Percentiles rank a stretch among this genome's conserved stretches.
These are phyloP conservation scores for Roridomyces roridus DNA, from an alignment of 768 basidiomycete genomes.

Conservation along the genomic window DNA sequence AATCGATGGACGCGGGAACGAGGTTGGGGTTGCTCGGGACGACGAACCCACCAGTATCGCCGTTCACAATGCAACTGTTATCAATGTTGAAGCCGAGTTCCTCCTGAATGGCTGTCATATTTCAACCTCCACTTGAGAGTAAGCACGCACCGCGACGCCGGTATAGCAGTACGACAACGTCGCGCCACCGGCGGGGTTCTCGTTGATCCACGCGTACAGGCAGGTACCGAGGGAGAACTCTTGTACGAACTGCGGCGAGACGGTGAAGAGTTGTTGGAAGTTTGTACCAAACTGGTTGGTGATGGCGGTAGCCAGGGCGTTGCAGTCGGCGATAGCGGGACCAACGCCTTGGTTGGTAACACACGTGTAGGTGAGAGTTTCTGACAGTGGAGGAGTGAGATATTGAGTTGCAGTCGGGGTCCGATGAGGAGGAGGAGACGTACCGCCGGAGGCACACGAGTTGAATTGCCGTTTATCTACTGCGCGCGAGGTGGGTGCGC, in stretches of 20 bases:
- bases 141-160: not conserved
- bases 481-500: not conserved
- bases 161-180: slow-evolving; percentile 2
- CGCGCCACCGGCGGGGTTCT: slow-evolving; percentile 8
- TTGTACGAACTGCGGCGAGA: slow-evolving; percentile 8
- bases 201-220: slow-evolving; percentile 15
- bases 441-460: not conserved
- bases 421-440: no score
- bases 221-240: slow-evolving; percentile 17
- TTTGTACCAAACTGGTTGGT: no score
- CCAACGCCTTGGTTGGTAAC: not conserved
- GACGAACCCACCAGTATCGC: not conserved
- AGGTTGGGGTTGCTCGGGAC: slow-evolving; percentile 1
- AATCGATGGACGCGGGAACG: not conserved
- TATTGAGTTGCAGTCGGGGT: no score
- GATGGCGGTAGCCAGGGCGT: not conserved
- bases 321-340: not conserved
- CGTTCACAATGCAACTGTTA: not conserved
- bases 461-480: slow-evolving; percentile 1
- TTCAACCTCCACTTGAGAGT: not conserved
- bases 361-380: not conserved
- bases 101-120: not conserved
- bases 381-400: not conserved
- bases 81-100: not conserved
- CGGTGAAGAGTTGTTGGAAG: not conserved